Conservation (phyloP, 495 filamentous ascomycete genomes). For the Penicillium tannophilum region DNA sequence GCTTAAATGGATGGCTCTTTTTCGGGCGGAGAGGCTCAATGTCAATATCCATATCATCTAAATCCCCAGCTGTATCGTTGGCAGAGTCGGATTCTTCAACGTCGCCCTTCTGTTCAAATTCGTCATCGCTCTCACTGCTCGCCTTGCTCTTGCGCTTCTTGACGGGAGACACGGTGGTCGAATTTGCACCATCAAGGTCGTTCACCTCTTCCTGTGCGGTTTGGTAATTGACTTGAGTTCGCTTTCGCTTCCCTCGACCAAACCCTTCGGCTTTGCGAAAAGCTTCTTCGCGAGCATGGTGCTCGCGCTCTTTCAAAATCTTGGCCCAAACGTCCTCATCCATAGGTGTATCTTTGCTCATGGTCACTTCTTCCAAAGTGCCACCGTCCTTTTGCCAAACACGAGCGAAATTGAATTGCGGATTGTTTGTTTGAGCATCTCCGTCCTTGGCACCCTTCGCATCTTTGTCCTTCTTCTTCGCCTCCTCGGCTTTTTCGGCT, state of each 20-base stretch:
- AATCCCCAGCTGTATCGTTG: conserved; percentile 4
- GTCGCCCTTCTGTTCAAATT: conserved; percentile 29
- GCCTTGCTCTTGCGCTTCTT: conserved; percentile 25
- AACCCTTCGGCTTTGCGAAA: conserved; percentile 65
- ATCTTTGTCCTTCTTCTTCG: conserved; percentile 1
- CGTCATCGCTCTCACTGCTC: conserved; percentile 36
- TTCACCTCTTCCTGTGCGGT: conserved; percentile 17
- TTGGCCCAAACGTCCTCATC: conserved; percentile 82
- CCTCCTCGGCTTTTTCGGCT: conserved; percentile 67
- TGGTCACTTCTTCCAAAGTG: conserved; percentile 59
- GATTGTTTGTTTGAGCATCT: conserved; percentile 46
- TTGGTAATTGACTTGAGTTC: conserved; percentile 48
- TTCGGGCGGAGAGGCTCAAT: neutral
- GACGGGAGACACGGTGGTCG: conserved; percentile 23
- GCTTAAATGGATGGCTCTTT: conserved; percentile 38
- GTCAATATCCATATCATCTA: neutral
- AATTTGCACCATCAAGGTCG: conserved; percentile 10
- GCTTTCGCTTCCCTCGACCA: conserved; percentile 77
- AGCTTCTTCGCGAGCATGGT: conserved; percentile 68
- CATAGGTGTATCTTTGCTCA: conserved; percentile 43
- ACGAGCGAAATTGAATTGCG: conserved; percentile 83
- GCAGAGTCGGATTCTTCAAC: conserved; percentile 32
- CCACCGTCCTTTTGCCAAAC: conserved; percentile 87
- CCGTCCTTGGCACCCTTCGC: conserved; percentile 57
- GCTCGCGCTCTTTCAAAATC: conserved; percentile 81